Evolutionary conservation across 2,329 filamentous ascomycete genomes (phyloP), one percentile per base, ranked within the genome.

Genomic region (Trichoderma atrobrunneum): DNA sequence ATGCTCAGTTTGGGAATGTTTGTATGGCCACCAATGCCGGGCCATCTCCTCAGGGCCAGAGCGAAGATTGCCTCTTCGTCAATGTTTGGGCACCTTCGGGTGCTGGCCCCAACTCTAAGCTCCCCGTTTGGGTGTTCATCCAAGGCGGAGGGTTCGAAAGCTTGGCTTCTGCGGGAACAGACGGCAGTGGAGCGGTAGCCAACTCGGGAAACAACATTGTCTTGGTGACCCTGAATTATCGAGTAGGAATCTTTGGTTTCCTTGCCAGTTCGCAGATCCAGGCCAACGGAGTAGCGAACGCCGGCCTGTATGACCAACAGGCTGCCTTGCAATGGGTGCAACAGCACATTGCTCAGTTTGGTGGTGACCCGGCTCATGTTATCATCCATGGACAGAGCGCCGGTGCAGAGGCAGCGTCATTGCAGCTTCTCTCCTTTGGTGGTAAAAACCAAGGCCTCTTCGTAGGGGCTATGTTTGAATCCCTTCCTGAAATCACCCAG

Each of bases 381-480:
- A 88, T 91, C 0, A 81, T 93, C 0, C 90, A 89, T 18, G 92
- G 92, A 10, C 88, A 86, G 73, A 92, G 89, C 65, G 91, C 92
- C 2, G 92, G 92, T 5, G 92, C 86, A 5, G 88, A 85, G 1
- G 89, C 89, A 3, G 85, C 93, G 24, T 86, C 84, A 32, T 83
- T 92, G 43, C 89, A 93, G 26, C 84, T 93, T 54, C 87, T 84
- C 0, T 86, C 87, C 0, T 86, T 87, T 68, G 85, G 84, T 2
- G 87, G 86, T 16, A 78, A 80, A 6, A 80, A 87, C 69, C 82
- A 82, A 51, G 80, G 82, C 3, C 80, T 89, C 1, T 89, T 89
- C 76, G 84, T 86, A 62, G 87, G 83, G 0, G 86, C 82, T 0
- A 84, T 84, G 1, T 85, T 83, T 1, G 84, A 87, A 73, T 87